Percentiles rank a stretch among this genome's conserved stretches.
These are phyloP conservation scores for Carex kokanica DNA, from an alignment of 176 grass and related monocot genomes.

Conservation along the genomic window DNA sequence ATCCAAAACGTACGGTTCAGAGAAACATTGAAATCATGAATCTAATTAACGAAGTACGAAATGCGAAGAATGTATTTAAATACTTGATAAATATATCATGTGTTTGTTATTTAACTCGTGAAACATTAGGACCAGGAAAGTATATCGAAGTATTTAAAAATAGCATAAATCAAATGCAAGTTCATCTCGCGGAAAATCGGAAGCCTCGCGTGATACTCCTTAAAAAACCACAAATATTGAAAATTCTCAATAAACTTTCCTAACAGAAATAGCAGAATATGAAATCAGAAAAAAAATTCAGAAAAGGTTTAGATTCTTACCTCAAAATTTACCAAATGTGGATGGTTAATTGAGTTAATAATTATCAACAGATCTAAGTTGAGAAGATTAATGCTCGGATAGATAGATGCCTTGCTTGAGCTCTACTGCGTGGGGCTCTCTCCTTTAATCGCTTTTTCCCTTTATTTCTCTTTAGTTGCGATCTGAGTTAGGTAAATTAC, in stretches of 20 bases:
- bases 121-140: background rate
- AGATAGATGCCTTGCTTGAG: constrained; percentile 23
- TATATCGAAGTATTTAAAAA: background rate
- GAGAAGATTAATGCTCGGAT: background rate
- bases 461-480: constrained; percentile 19
- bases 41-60: background rate
- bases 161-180: background rate
- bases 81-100: background rate
- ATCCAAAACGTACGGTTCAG: constrained; percentile 17
- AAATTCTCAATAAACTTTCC: background rate
- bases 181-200: background rate
- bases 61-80: constrained; percentile 9
- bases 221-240: background rate
- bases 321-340: constrained; percentile 1
- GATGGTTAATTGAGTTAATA: constrained; percentile 9
- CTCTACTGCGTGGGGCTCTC: background rate
- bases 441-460: constrained; percentile 9
- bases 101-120: background rate
- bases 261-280: background rate
- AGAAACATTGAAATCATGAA: constrained; percentile 13
- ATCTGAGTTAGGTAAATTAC: constrained; percentile 18
- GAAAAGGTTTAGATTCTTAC: background rate
- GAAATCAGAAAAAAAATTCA: background rate
- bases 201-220: background rate
- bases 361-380: background rate